These are phyloP conservation scores for Phytophthora pinifolia DNA, from an alignment of 352 stramenopile species.

Conservation along the genomic window DNA sequence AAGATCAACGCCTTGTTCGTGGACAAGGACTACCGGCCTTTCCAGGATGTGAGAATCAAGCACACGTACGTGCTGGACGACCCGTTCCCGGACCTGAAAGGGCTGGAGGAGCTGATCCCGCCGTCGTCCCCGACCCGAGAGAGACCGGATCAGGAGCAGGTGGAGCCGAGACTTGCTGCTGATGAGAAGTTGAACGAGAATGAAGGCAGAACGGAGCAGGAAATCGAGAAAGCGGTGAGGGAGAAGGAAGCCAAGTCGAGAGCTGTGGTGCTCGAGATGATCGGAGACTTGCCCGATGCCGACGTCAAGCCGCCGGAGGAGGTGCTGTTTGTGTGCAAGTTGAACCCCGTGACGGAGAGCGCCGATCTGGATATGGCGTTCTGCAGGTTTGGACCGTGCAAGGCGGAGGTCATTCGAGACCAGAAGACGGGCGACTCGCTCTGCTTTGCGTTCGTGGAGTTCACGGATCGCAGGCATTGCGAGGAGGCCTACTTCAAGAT, in stretches of 20 bases:
- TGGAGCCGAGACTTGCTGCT: constrained; percentile 88
- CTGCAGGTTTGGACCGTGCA: constrained; percentile 87
- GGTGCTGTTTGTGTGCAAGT: constrained; percentile 98
- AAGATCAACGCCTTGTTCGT: constrained; percentile 95
- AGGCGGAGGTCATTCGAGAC: constrained; percentile 96
- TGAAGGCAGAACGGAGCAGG: constrained; percentile 76
- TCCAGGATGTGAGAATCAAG: constrained; percentile 96
- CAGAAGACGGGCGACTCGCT: constrained; percentile 97
- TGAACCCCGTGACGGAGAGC: constrained; percentile 94
- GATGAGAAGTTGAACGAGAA: constrained; percentile 86
- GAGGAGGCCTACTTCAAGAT: constrained; percentile 99
- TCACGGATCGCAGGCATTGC: constrained; percentile 93
- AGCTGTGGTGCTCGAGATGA: constrained; percentile 98
- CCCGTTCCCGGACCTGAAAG: constrained; percentile 73
- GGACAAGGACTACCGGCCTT: constrained; percentile 94
- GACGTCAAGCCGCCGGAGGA: constrained; percentile 98
- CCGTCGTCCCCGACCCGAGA: constrained; percentile 85
- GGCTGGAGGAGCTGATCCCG: constrained; percentile 66
- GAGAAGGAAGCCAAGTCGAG: constrained; percentile 94
- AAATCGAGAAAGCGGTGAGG: constrained; percentile 87
- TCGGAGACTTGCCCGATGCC: constrained; percentile 97
- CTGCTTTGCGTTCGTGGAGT: constrained; percentile 99
- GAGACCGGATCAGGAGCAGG: constrained; percentile 90
- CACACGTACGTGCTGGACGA: constrained; percentile 91
- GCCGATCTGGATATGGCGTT: constrained; percentile 96